Evolutionary conservation across 129 eudicot genomes (phyloP).

Genomic region (Apium graveolens): DNA sequence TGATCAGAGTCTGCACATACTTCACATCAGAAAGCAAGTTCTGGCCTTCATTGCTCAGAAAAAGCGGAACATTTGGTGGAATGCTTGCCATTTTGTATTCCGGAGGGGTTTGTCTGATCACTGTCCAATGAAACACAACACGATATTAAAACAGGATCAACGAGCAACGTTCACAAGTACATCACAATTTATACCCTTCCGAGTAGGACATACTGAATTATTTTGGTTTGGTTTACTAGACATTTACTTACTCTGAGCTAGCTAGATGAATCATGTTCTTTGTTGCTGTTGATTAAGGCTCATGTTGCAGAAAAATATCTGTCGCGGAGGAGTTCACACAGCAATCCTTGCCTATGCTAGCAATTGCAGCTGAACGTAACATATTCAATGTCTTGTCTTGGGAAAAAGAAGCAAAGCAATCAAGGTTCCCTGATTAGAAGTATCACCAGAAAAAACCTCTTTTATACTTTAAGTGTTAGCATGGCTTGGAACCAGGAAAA

Average conservation of each 20-base stretch:
- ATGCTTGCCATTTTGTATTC: slow-evolving; percentile 57
- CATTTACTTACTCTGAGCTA: slow-evolving; percentile 57
- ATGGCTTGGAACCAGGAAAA: neutral
- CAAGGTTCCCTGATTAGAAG: slow-evolving; percentile 63
- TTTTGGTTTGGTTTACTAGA: neutral
- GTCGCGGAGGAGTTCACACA: slow-evolving; percentile 70
- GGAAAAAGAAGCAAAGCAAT: slow-evolving; percentile 77
- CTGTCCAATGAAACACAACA: slow-evolving; percentile 17
- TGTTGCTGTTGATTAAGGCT: slow-evolving; percentile 73
- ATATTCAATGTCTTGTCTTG: slow-evolving; percentile 37
- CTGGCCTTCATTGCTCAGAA: slow-evolving; percentile 64
- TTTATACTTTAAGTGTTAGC: neutral
- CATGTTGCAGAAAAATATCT: slow-evolving; percentile 41
- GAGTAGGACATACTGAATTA: too few relatives aligned
- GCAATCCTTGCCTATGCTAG: slow-evolving; percentile 58
- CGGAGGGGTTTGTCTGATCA: slow-evolving; percentile 67
- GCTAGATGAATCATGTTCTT: slow-evolving; percentile 96
- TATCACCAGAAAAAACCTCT: neutral
- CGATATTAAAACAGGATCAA: neutral
- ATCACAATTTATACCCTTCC: too few relatives aligned
- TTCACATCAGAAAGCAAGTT: slow-evolving; percentile 60
- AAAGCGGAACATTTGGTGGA: slow-evolving; percentile 60
- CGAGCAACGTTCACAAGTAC: neutral
- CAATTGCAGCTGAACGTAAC: slow-evolving; percentile 51
- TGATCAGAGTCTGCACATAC: slow-evolving; percentile 63